Conservation (phyloP, 2,329 filamentous ascomycete species). For the Phialophora macrospora region DNA sequence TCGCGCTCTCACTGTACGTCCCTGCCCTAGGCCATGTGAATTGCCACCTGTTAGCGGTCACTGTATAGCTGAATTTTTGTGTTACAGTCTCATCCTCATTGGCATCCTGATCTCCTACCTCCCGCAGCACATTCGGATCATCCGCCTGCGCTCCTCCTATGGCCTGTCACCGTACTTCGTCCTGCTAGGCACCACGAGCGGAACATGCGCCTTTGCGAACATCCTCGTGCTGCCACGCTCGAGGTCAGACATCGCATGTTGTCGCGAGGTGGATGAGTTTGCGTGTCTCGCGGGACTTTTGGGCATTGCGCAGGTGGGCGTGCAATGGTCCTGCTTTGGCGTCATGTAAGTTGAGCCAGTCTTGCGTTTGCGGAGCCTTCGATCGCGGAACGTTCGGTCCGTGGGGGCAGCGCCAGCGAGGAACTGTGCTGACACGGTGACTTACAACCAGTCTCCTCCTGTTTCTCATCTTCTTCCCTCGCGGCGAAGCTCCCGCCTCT, state of each 20-base stretch:
- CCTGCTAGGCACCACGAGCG: constrained; percentile 87
- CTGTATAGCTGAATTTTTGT: not conserved
- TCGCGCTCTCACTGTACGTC: constrained; percentile 36
- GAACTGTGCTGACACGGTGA: not conserved
- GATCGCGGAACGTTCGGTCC: too few species aligned
- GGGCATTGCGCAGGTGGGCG: constrained; percentile 86
- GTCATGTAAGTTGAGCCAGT: constrained; percentile 69
- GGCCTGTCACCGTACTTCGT: constrained; percentile 96
- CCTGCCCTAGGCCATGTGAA: not conserved
- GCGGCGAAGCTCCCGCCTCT: constrained; percentile 55
- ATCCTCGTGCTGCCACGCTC: constrained; percentile 87
- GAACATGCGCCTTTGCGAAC: constrained; percentile 87
- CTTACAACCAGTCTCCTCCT: constrained; percentile 71
- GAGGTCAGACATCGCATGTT: constrained; percentile 82
- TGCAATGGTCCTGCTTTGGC: constrained; percentile 90
- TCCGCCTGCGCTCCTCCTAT: constrained; percentile 81
- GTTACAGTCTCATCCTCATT: constrained; percentile 70
- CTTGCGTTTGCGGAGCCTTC: not conserved
- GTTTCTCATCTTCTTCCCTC: constrained; percentile 93
- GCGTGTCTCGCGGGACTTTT: constrained; percentile 85
- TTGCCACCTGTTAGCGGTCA: not conserved
- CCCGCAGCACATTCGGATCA: constrained; percentile 92
- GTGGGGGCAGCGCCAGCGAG: not conserved
- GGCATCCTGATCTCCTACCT: constrained; percentile 93
- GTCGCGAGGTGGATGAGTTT: constrained; percentile 76